Evolutionary conservation across 352 stramenopile genomes (phyloP).

Genomic region (Pythium myriotylum): DNA sequence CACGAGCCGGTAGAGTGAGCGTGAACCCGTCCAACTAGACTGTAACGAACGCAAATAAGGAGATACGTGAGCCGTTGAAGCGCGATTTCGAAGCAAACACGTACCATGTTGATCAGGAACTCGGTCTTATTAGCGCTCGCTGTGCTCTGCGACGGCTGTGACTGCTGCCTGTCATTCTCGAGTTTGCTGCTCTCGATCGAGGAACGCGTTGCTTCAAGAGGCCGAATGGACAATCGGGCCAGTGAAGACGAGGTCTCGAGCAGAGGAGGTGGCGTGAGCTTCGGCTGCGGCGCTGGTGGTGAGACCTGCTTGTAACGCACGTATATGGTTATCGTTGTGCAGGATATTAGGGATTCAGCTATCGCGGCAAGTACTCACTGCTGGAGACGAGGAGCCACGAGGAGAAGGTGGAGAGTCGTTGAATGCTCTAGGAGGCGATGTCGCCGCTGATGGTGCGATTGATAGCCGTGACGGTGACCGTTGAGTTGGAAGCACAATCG

Average conservation of each 20-base stretch:
- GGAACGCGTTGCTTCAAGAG: constrained; percentile 13
- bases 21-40: constrained; percentile 49
- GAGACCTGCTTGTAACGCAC: too few species aligned
- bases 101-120: constrained; percentile 57
- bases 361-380: constrained; percentile 1
- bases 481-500: constrained; percentile 3
- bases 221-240: constrained; percentile 18
- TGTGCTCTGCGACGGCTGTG: background rate
- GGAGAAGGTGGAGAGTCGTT: constrained; percentile 4
- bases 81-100: background rate
- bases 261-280: background rate
- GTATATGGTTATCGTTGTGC: too few species aligned
- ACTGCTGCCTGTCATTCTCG: constrained; percentile 15
- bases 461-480: constrained; percentile 6
- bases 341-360: too few species aligned
- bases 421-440: background rate
- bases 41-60: constrained; percentile 5
- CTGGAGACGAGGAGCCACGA: constrained; percentile 4
- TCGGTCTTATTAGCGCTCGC: constrained; percentile 15
- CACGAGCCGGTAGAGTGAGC: constrained; percentile 40
- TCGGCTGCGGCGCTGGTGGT: background rate
- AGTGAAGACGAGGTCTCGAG: constrained; percentile 3
- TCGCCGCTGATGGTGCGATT: too few species aligned
- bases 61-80: background rate
- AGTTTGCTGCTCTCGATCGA: constrained; percentile 3